Evolutionary conservation across 192 early-diverging fungal species (phyloP), one percentile per base, ranked within the genome.

Genomic region (Helicostylum pulchrum): DNA sequence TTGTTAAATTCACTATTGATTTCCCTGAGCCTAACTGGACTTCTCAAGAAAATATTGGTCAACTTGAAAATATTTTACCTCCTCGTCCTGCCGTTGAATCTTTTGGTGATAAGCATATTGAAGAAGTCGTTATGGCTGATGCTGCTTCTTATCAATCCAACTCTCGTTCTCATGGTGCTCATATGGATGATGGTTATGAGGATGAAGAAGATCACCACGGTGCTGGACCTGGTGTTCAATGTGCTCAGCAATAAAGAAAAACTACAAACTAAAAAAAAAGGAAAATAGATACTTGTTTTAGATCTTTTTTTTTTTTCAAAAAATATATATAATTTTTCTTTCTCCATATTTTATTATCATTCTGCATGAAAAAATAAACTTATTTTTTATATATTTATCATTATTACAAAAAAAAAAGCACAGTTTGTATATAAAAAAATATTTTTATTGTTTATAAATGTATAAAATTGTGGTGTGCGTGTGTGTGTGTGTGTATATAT

Each of bases 21-120:
- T 99, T 99, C 92, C 98, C 98, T 11, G 17, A 68, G 42, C 51
- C 83, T 55, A 90, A 94, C 85, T 96, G 91, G 89, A 80, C 89
- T 42, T 70, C 80, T 17, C 75, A 83, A 53, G 83, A 85, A 53
- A 79, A 83, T 47, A 83, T 96, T 66, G 83, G 83, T 59, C 72
- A 82, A 66, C 86, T 99, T 42, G 91, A 94, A 65, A 68, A 64
- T 4, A 86, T 94, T 62, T 81, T 99, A 57, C 98, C 98, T 2
- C 63, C 90, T 43, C 81, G 94, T 60, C 72, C 79, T 30, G 53
- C 77, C 7, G 66, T 87, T 17, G 81, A 83, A n/a, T 47, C 64
- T 12, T 26, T 67, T 54, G 80, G 84, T 66, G 83, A 85, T 43
- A 82, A 77, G 20, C 69, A 78, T 30, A 66, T 85, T 19, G 98